Base-by-base conservation (phyloP, 1,139 yeast genomes). In the Oligophagozyma castellii region DNA sequence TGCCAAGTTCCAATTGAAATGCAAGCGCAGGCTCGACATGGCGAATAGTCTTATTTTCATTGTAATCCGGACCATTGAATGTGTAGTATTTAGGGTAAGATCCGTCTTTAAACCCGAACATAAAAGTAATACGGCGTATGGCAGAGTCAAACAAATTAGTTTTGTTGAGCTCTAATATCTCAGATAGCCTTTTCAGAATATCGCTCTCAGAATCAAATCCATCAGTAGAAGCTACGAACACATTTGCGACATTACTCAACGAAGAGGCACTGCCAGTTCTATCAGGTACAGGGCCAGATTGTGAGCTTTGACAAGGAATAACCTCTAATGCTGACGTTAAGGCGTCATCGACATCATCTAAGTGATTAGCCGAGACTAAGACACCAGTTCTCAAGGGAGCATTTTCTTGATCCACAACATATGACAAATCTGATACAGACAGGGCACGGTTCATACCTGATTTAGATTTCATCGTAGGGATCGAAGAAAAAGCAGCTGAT, bases 21-120 rank as follows among this genome's bases (percentile, higher is more conserved):
- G 98, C 98, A 49, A 89, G 67, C 26, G 98, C 95, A 19, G 98
- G 98, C 59, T 89, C 98, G 48, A 89, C 83, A 53, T 89, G 95
- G 63, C 98, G 86, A 55, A 89, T 81, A 21, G 86, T 86, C 60
- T 77, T 73, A 61, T 89, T 93, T 58, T 78, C 92, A 24, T 46
- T 45, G 55, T 79, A 89, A 23, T 68, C 69, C 29, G 94, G 93
- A 37, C 92, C 94, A 48, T 81, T 80, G 67, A 80, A 92, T 23
- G 98, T 89, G 61, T 77, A 92, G 63, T 89, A 89, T 57, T 79
- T 80, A 45, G 98, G 98, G 60, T 89, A 84, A 27, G 77, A 57
- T 41, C 96, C 96, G 48, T 74, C 72, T 30, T 66, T 70, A 52
- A 77, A 73, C 37, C 93, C 93, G 44, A 89, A 66, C 39, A 84